Percentiles rank a stretch among this genome's conserved stretches.
Evolutionary conservation across 2,329 filamentous ascomycete genomes (phyloP).

Genomic region (Triangularia setosa): DNA sequence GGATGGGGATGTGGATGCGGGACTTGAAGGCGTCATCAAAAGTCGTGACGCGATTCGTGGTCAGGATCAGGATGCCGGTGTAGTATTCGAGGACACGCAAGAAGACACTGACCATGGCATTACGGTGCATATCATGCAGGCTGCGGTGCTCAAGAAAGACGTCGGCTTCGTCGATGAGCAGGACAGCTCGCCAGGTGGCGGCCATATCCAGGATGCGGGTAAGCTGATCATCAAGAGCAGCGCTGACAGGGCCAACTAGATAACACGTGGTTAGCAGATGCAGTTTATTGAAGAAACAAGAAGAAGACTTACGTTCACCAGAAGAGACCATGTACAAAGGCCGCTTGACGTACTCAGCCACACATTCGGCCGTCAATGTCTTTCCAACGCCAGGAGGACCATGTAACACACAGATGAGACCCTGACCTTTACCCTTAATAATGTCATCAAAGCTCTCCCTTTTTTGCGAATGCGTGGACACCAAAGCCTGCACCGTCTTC

Average conservation of each 20-base stretch:
- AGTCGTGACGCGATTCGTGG: slow-evolving; percentile 33
- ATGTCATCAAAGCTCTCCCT: slow-evolving; percentile 31
- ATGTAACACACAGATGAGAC: slow-evolving; percentile 34
- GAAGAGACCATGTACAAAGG: slow-evolving; percentile 37
- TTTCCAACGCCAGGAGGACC: slow-evolving; percentile 36
- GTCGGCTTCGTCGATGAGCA: slow-evolving; percentile 39
- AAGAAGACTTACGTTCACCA: slow-evolving; percentile 29
- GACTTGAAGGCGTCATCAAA: slow-evolving; percentile 38
- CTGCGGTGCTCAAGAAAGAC: slow-evolving; percentile 36
- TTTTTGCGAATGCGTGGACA: slow-evolving; percentile 23
- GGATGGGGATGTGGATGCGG: slow-evolving; percentile 33
- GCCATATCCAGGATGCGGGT: slow-evolving; percentile 24
- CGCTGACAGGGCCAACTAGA: slow-evolving; percentile 29
- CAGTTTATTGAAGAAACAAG: background rate
- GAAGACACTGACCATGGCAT: slow-evolving; percentile 37
- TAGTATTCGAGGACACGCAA: slow-evolving; percentile 36
- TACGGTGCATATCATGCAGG: slow-evolving; percentile 33
- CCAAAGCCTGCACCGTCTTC: slow-evolving; percentile 29
- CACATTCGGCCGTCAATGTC: slow-evolving; percentile 35
- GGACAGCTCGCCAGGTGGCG: slow-evolving; percentile 29
- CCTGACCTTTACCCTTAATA: slow-evolving; percentile 34
- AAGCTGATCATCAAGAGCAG: slow-evolving; percentile 19
- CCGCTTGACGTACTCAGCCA: slow-evolving; percentile 35
- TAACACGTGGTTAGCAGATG: background rate
- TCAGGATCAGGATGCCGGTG: slow-evolving; percentile 35